Base-by-base conservation (phyloP, 1,284 basidiomycete genomes). In the Trichosporon ovoides region DNA sequence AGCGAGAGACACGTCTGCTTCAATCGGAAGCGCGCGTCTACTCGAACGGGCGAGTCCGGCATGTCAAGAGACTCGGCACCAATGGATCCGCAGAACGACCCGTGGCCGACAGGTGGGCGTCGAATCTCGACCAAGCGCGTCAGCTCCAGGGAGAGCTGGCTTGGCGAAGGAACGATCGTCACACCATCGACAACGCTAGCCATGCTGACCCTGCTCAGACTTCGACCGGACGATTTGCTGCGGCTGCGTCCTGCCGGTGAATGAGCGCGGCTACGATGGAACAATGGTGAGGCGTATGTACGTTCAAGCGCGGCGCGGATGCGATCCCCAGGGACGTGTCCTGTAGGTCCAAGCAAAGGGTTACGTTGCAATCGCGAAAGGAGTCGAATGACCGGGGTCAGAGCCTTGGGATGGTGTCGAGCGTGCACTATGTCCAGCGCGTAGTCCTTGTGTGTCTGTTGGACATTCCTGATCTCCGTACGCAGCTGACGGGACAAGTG, bases 321-420 rank as follows among this genome's bases (percentile, higher is more conserved):
- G 9, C 74, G 60, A 48, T 74, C 72, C 1, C 74, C 74, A 0
- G 74, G 73, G 0, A 71, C 66, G 55, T 75, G 72, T 38, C 68
- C 70, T 0, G 68, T 67, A 1, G 68, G 68, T 1, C 69, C 70
- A 4, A 76, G 63, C 14, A 76, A 55, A 3, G 73, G 65, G 53
- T 76, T 76, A 2, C 73, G 67, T 20, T 68, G 63, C 7, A 76
- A 54, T 7, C 66, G 60, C 13, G 57, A 56, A 0, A 76, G 53
- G 0, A 61, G 46, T 28, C 63, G 64, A n/a, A 74, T 56, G 9
- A 72, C 31, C 2, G 62, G 61, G 6, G 54, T 31, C 1, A 75
- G 62, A 0, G 64, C 49, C 0, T 35, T 4, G 1, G 71, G 60
- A 24, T 55, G 18, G 18, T 67, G 56, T 22, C 65, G 48, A 4